Evolutionary conservation across 179 eudicot genomes (phyloP), one percentile per base, ranked within the genome.

Genomic region (Beta lomatogona): DNA sequence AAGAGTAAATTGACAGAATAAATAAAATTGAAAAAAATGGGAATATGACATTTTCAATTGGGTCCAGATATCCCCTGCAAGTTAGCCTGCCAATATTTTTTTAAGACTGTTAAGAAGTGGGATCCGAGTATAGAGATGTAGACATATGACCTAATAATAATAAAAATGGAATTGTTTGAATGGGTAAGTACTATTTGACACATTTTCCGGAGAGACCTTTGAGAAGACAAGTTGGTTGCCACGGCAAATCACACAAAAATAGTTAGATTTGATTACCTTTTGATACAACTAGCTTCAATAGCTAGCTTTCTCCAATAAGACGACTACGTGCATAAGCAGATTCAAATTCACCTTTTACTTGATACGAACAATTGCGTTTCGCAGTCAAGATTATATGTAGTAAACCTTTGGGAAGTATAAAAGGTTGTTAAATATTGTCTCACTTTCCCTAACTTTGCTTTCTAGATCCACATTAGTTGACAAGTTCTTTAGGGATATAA

Each of bases 331-430:
- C 21, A 65, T 54, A 67, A 44, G 69, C 79, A 64, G 75, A 44
- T 25, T 19, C 28, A 71, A 65, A 5, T 57, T 73, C 52, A 71
- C 78, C 70, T 67, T 83, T 80, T 77, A 76, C 75, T 70, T 82
- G 83, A 83, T 83, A 86, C n/a, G 86, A 81, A 77, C 86, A 41
- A 67, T 83, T 83, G 75, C 85, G 73, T 83, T 83, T 86, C 85
- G 81, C 15, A 67, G 57, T 80, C 71, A 83, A 72, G 48, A 69
- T 76, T 15, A 53, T 82, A 76, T 68, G 60, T 44, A 5, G n/a
- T 41, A 15, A 71, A 71, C 71, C 79, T 78, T 77, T 77, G 31
- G 80, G 18, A 70, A 76, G 48, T 77, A 4, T 71, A 67, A 77
- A 72, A 77, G 73, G 77, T 50, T 71, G 76, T 25, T 28, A 50